Evolutionary conservation across 2,329 filamentous ascomycete species (phyloP).

Genomic region (Fusarium humuli): DNA sequence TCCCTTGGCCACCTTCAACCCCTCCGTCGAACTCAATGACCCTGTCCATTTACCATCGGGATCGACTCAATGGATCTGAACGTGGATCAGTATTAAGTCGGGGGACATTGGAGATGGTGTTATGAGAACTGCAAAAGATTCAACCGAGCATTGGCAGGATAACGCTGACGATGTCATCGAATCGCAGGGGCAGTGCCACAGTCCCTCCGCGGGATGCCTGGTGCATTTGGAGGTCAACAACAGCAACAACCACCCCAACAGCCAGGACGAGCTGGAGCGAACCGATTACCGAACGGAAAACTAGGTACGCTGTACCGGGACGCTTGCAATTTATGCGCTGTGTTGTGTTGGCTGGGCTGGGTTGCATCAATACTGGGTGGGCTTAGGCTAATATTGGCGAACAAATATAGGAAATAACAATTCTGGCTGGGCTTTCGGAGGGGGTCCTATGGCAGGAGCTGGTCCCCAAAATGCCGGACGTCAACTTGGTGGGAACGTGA

Average conservation of each 20-base stretch:
- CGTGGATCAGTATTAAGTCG: not conserved
- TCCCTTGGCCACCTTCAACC: slow-evolving; percentile 29
- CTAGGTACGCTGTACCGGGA: slow-evolving; percentile 59
- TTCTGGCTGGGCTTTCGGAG: slow-evolving; percentile 72
- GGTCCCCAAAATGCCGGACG: slow-evolving; percentile 65
- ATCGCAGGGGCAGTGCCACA: slow-evolving; percentile 69
- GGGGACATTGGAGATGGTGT: slow-evolving; percentile 11
- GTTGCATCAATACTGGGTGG: slow-evolving; percentile 8
- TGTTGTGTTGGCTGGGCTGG: slow-evolving; percentile 15
- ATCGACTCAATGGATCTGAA: slow-evolving; percentile 34
- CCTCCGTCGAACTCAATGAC: slow-evolving; percentile 31
- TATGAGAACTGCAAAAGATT: slow-evolving; percentile 12
- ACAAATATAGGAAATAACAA: slow-evolving; percentile 60
- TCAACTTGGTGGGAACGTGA: slow-evolving; percentile 69
- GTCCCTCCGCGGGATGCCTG: slow-evolving; percentile 70
- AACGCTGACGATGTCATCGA: slow-evolving; percentile 46
- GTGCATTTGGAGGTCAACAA: slow-evolving; percentile 69
- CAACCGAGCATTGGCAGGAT: slow-evolving; percentile 35
- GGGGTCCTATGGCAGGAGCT: slow-evolving; percentile 69
- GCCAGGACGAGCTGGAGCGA: slow-evolving; percentile 64
- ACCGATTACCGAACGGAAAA: slow-evolving; percentile 73
- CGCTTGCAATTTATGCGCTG: slow-evolving; percentile 6
- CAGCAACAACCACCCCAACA: slow-evolving; percentile 70
- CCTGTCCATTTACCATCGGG: slow-evolving; percentile 28
- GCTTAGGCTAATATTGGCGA: slow-evolving; percentile 40